Evolutionary conservation across 108 stramenopile genomes (phyloP).

Genomic region (Cyclotella choctawhatcheeana): DNA sequence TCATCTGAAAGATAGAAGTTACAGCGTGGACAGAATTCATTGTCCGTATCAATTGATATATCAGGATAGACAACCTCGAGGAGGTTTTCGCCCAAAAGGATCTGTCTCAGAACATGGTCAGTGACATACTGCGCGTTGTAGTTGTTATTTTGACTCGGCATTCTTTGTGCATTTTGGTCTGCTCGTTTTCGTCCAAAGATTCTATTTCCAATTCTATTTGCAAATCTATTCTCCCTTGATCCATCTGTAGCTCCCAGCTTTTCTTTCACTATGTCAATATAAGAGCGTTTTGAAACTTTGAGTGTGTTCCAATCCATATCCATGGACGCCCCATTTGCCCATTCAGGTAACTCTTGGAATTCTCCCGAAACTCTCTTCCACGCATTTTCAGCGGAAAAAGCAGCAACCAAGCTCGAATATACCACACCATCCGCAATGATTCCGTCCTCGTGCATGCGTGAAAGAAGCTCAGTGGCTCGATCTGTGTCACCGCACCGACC

Average conservation of each 20-base stretch:
- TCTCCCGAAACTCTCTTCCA: too few species aligned
- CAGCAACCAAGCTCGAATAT: conserved; percentile 64
- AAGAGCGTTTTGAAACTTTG: not conserved
- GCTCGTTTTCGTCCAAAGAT: not conserved
- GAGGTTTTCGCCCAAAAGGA: conserved; percentile 71
- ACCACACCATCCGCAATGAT: conserved; percentile 69
- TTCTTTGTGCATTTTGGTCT: too few species aligned
- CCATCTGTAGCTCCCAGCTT: not conserved
- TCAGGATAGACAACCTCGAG: conserved; percentile 72
- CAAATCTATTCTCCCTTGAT: conserved; percentile 6
- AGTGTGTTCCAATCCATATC: conserved; percentile 10
- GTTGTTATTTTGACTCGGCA: conserved; percentile 16
- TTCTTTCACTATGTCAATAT: conserved; percentile 9
- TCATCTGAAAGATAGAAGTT: conserved; percentile 55
- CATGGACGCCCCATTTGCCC: not conserved
- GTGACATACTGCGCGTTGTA: conserved; percentile 17
- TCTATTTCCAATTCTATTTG: conserved; percentile 12
- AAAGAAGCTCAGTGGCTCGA: conserved; percentile 69
- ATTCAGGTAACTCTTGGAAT: conserved; percentile 12
- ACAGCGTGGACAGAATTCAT: conserved; percentile 79
- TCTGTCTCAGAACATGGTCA: conserved; percentile 60
- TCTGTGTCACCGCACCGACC: conserved; percentile 73
- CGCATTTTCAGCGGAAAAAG: conserved; percentile 57
- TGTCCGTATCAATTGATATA: conserved; percentile 65
- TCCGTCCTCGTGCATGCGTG: conserved; percentile 68